phyloP scores from a whole-genome alignment of 345 rosid species.

The Melastoma malabathricum region DNA sequence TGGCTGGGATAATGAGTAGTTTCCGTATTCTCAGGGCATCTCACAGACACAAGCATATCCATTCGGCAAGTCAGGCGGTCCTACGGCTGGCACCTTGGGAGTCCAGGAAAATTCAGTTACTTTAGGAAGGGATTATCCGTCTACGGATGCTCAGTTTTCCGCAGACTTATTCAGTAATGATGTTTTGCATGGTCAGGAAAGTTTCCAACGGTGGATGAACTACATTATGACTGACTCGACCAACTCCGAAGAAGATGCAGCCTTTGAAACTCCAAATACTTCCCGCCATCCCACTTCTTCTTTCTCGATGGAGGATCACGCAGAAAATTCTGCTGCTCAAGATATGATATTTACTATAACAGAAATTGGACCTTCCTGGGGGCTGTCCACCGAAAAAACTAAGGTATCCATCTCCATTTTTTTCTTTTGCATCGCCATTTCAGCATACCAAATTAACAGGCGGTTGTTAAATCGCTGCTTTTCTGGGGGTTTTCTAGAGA shows the following conservation, averaged over 20 bases:
- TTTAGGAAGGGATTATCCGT: slow-evolving; percentile 19
- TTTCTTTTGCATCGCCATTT: background rate
- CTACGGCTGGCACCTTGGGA: slow-evolving; percentile 18
- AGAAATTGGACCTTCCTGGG: slow-evolving; percentile 78
- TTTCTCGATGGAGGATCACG: slow-evolving; percentile 17
- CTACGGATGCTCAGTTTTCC: slow-evolving; percentile 16
- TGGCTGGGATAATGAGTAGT: background rate
- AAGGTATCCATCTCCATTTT: slow-evolving; percentile 34
- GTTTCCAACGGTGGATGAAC: slow-evolving; percentile 77
- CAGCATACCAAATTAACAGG: background rate
- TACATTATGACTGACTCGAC: slow-evolving; percentile 38
- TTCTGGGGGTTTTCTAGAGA: too few relatives aligned
- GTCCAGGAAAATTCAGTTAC: slow-evolving; percentile 20
- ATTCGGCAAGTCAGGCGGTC: slow-evolving; percentile 13
- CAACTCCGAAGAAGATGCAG: slow-evolving; percentile 30
- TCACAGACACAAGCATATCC: slow-evolving; percentile 14
- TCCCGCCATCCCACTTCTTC: slow-evolving; percentile 25
- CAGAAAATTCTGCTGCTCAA: slow-evolving; percentile 18
- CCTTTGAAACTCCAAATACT: slow-evolving; percentile 30
- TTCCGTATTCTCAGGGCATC: slow-evolving; percentile 28
- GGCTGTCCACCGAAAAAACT: slow-evolving; percentile 66
- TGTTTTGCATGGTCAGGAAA: slow-evolving; percentile 65
- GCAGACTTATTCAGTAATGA: slow-evolving; percentile 28
- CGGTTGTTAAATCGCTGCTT: too few relatives aligned
- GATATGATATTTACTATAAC: slow-evolving; percentile 55